These are phyloP conservation scores for Pharnaceum exiguum DNA, from an alignment of 148 eudicot species.

Conservation along the genomic window DNA sequence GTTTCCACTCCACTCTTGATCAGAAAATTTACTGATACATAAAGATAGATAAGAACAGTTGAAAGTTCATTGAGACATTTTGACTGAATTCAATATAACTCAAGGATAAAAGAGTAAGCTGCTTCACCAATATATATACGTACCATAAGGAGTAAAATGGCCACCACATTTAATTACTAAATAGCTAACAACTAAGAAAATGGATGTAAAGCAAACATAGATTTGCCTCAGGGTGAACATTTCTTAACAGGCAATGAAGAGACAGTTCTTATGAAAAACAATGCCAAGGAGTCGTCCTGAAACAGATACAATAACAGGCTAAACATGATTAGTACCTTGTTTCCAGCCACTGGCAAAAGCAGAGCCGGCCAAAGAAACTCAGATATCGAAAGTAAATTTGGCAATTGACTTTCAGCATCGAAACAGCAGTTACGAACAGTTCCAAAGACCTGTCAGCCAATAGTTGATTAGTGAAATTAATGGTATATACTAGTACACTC, in stretches of 20 bases:
- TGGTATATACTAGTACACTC: neutral
- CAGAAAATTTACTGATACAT: too few species aligned
- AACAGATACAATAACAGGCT: neutral
- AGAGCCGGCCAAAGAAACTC: slow-evolving; percentile 98
- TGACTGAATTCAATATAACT: too few species aligned
- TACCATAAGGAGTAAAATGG: too few species aligned
- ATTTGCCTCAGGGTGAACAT: neutral
- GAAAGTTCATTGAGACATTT: too few species aligned
- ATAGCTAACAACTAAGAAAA: too few species aligned
- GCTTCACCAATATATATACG: too few species aligned
- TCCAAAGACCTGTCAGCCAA: slow-evolving; percentile 64
- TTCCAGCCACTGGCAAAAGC: slow-evolving; percentile 97
- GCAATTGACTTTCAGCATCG: slow-evolving; percentile 85
- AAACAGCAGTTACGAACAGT: slow-evolving; percentile 97
- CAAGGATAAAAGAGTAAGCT: too few species aligned
- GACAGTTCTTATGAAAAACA: neutral
- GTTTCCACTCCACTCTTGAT: too few species aligned
- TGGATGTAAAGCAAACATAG: neutral
- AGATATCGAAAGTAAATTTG: slow-evolving; percentile 73
- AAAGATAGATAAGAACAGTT: too few species aligned
- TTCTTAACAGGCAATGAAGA: neutral
- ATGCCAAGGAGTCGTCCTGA: neutral
- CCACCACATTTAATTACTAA: too few species aligned
- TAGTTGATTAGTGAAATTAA: neutral
- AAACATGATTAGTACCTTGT: slow-evolving; percentile 49